These are phyloP conservation scores for Apiospora kogelbergensis DNA, from an alignment of 2,329 filamentous ascomycete species.

Conservation along the genomic window DNA sequence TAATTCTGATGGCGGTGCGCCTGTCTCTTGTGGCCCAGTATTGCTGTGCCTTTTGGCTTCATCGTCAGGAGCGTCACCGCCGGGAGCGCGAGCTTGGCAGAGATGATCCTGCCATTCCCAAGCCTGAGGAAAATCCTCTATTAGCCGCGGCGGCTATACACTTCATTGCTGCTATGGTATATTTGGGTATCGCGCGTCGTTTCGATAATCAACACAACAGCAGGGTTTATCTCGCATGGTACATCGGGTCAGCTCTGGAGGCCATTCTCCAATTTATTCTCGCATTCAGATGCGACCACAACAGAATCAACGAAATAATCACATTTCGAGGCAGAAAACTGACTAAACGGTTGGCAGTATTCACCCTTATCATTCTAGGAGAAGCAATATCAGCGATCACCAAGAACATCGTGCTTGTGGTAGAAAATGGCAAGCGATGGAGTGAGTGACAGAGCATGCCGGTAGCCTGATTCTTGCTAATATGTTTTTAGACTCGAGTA, in stretches of 20 bases:
- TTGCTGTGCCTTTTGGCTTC: constrained; percentile 32
- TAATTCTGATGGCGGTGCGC: constrained; percentile 51
- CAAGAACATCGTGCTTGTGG: constrained; percentile 47
- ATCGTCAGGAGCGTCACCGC: constrained; percentile 22
- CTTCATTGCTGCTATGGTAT: constrained; percentile 35
- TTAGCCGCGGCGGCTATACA: constrained; percentile 34
- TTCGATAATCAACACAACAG: constrained; percentile 33
- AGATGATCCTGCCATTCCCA: constrained; percentile 36
- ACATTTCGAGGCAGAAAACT: constrained; percentile 63
- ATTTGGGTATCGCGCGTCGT: constrained; percentile 39
- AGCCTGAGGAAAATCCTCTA: constrained; percentile 34
- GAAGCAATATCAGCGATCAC: constrained; percentile 60
- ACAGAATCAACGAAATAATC: constrained; percentile 53
- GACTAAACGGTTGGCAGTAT: constrained; percentile 61
- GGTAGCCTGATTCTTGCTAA: background rate
- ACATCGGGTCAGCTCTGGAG: constrained; percentile 54
- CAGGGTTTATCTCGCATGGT: constrained; percentile 44
- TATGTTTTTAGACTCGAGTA: constrained; percentile 13
- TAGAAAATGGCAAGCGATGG: constrained; percentile 37
- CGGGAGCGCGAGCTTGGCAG: constrained; percentile 35
- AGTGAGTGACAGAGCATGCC: constrained; percentile 25
- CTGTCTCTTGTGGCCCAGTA: constrained; percentile 54
- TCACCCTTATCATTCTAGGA: constrained; percentile 66
- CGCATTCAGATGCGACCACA: constrained; percentile 53
- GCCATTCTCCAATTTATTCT: constrained; percentile 49